A percentile compares a stretch with the other conserved stretches of the same genome.
phyloP scores from a whole-genome alignment of 1,284 basidiomycete genomes.

The Ceratobasidium theobromae region DNA sequence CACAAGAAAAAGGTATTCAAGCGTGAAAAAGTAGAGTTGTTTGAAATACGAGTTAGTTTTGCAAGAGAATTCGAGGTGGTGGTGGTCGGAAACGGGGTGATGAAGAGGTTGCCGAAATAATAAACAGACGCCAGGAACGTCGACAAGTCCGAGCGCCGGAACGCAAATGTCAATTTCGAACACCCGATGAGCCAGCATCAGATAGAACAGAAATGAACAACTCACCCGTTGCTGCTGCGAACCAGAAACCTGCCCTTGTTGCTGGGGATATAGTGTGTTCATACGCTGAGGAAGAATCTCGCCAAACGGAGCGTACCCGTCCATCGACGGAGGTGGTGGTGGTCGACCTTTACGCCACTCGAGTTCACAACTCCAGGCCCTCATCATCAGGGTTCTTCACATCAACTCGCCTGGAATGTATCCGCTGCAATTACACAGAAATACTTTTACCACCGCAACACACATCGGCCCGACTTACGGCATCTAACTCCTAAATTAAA shows the following conservation, averaged over 20 bases:
- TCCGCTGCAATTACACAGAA: too few relatives aligned
- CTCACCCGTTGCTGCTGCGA: background rate
- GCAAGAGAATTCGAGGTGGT: background rate
- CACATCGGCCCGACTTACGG: too few relatives aligned
- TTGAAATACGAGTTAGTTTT: background rate
- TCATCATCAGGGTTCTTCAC: slow-evolving; percentile 9
- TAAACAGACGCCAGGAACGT: slow-evolving; percentile 1
- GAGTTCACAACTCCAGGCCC: slow-evolving; percentile 6
- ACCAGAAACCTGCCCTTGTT: background rate
- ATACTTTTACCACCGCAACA: too few relatives aligned
- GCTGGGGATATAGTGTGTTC: slow-evolving; percentile 8
- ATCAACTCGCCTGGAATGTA: too few relatives aligned
- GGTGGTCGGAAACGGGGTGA: background rate
- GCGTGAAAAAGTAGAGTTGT: background rate
- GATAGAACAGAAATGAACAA: too few relatives aligned
- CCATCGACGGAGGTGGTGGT: slow-evolving; percentile 4
- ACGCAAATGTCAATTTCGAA: background rate
- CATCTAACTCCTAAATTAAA: too few relatives aligned
- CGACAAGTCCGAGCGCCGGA: background rate
- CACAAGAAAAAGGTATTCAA: too few relatives aligned
- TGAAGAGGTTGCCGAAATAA: background rate
- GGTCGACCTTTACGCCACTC: too few relatives aligned
- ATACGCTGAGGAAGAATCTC: slow-evolving; percentile 17
- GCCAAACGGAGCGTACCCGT: background rate
- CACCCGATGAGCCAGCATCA: background rate